Percentiles rank a stretch among this genome's conserved stretches.
Evolutionary conservation across 2,329 filamentous ascomycete genomes (phyloP).

Genomic region (Helicocarpus griseus): DNA sequence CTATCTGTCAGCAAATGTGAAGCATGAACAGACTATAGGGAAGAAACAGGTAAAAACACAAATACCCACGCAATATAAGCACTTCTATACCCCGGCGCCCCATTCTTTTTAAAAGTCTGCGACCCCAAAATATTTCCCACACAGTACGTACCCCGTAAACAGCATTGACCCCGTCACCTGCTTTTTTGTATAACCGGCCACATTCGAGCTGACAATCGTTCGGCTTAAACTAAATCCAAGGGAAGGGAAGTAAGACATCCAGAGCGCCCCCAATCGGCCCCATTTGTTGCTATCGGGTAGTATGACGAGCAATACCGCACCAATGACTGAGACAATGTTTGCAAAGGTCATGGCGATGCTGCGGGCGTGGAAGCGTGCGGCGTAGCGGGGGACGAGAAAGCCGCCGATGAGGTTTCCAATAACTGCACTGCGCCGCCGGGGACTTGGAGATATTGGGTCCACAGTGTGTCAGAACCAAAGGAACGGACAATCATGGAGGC

Average conservation of each 20-base stretch:
- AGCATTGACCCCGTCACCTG: conserved; percentile 41
- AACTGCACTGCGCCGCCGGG: conserved; percentile 51
- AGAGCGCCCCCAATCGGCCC: conserved; percentile 48
- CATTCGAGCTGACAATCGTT: conserved; percentile 45
- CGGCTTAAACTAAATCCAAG: conserved; percentile 45
- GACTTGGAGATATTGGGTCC: conserved; percentile 51
- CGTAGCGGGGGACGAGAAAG: conserved; percentile 41
- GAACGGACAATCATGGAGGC: conserved; percentile 40
- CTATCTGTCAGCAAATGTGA: too few relatives aligned
- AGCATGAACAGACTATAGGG: too few relatives aligned
- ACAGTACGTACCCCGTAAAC: conserved; percentile 46
- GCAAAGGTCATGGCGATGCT: conserved; percentile 49
- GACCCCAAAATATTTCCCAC: conserved; percentile 47
- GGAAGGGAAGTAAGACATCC: conserved; percentile 48
- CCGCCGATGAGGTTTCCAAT: conserved; percentile 43
- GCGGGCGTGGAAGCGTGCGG: conserved; percentile 38
- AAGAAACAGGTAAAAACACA: too few relatives aligned
- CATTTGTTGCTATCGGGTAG: conserved; percentile 44
- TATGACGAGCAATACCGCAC: conserved; percentile 43
- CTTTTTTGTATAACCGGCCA: conserved; percentile 48
- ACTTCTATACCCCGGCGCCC: too few relatives aligned
- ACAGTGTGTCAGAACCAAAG: conserved; percentile 40
- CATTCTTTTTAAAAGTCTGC: conserved; percentile 45
- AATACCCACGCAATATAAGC: too few relatives aligned
- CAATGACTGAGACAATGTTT: conserved; percentile 47